Percentiles rank a stretch among this genome's conserved stretches.
These are phyloP conservation scores for Lycium ferocissimum DNA, from an alignment of 257 asterid genomes.

Conservation along the genomic window DNA sequence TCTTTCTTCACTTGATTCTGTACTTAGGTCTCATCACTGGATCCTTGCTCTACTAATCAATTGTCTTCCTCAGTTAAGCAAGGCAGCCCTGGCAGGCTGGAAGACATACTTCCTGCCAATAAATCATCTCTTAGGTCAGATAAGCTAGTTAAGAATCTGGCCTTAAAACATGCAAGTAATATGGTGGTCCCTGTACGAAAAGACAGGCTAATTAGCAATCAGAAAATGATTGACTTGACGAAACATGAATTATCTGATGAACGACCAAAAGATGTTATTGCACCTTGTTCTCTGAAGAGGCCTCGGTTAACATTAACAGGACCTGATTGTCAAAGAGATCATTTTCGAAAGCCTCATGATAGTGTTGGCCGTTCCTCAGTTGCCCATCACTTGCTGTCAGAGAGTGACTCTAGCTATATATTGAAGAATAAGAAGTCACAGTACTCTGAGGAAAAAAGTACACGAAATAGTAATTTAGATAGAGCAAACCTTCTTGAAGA, in stretches of 20 bases:
- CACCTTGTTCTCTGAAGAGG: constrained; percentile 60
- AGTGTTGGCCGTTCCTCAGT: constrained; percentile 30
- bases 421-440: constrained; percentile 43
- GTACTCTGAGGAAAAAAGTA: constrained; percentile 40
- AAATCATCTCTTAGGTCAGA: constrained; percentile 63
- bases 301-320: constrained; percentile 60
- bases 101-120: constrained; percentile 85
- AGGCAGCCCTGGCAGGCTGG: constrained; percentile 40
- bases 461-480: constrained; percentile 38
- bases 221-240: constrained; percentile 25
- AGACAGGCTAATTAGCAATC: constrained; percentile 30
- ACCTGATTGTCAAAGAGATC: constrained; percentile 39
- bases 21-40: constrained; percentile 28
- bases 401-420: constrained; percentile 34
- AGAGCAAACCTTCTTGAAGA: constrained; percentile 39
- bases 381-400: constrained; percentile 1
- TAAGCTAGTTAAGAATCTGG: constrained; percentile 46
- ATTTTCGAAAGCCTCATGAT: constrained; percentile 37
- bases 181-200: constrained; percentile 39
- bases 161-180: constrained; percentile 48
- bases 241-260: constrained; percentile 42
- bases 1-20: constrained; percentile 27
- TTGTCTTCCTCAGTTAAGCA: constrained; percentile 51
- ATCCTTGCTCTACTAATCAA: constrained; percentile 43
- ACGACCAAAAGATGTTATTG: constrained; percentile 45